Percentiles rank a stretch among this genome's conserved stretches.
Conservation (phyloP, 257 asterid genomes). For the Petunia axillaris region DNA sequence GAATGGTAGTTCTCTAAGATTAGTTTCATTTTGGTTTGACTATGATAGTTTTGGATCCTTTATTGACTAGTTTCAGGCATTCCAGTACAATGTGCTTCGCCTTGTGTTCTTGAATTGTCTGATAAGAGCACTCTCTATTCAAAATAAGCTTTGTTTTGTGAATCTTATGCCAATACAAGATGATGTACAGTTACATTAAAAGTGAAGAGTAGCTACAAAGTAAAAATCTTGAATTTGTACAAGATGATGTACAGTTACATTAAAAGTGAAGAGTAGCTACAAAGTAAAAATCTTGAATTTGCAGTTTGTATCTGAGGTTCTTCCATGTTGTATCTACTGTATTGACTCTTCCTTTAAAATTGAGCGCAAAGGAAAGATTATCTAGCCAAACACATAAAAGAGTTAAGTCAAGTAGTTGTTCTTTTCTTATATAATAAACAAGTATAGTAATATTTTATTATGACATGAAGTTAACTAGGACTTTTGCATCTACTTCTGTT, state of each 20-base stretch:
- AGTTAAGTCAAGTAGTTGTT: neutral
- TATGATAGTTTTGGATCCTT: neutral
- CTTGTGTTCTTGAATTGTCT: neutral
- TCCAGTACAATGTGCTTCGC: neutral
- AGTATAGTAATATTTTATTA: neutral
- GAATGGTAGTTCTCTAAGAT: neutral
- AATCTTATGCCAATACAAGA: neutral
- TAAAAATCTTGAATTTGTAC: conserved; percentile 9
- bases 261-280: conserved; percentile 34
- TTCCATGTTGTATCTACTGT: conserved; percentile 25
- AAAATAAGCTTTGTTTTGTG: neutral
- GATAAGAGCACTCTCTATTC: neutral
- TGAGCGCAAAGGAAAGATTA: neutral
- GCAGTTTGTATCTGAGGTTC: conserved; percentile 17
- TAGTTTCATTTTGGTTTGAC: neutral
- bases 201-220: conserved; percentile 33
- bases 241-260: conserved; percentile 7
- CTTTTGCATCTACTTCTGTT: neutral
- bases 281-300: conserved; percentile 13
- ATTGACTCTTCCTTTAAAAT: conserved; percentile 5
- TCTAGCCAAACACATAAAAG: neutral
- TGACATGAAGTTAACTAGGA: neutral
- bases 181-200: conserved; percentile 22
- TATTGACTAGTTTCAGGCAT: neutral
- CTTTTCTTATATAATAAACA: neutral